Evolutionary conservation across 2,329 filamentous ascomycete genomes (phyloP).

Genomic region (Scedosporium aurantiacum): DNA sequence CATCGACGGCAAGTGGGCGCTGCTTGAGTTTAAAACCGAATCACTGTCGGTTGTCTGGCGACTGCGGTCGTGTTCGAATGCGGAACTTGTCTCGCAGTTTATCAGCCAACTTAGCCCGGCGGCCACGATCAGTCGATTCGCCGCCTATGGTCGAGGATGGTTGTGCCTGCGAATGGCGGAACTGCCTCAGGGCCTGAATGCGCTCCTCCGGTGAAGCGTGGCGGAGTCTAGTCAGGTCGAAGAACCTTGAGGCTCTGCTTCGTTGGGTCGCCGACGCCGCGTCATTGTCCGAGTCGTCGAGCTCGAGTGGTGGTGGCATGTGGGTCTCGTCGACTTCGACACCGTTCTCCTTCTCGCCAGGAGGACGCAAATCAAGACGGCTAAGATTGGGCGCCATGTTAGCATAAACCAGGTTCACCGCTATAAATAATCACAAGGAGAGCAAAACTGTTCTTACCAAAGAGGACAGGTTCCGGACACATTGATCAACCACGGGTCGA

Average conservation of each 20-base stretch:
- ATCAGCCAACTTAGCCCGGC: constrained; percentile 33
- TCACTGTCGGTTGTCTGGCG: background rate
- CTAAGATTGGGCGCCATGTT: constrained; percentile 19
- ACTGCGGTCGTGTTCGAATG: constrained; percentile 35
- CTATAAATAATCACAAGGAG: background rate
- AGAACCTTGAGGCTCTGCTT: constrained; percentile 37
- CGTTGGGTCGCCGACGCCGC: constrained; percentile 22
- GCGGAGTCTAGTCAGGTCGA: constrained; percentile 46
- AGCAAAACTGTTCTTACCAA: constrained; percentile 38
- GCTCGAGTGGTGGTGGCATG: constrained; percentile 29
- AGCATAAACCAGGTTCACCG: background rate
- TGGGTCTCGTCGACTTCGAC: constrained; percentile 10
- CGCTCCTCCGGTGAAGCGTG: constrained; percentile 51
- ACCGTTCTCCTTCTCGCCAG: constrained; percentile 14
- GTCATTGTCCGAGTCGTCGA: constrained; percentile 26
- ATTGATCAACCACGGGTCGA: constrained; percentile 61
- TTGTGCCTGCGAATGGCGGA: constrained; percentile 13
- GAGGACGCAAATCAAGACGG: constrained; percentile 40
- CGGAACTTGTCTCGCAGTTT: constrained; percentile 43
- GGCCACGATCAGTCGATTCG: constrained; percentile 22
- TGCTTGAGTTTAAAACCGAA: background rate
- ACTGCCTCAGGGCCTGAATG: constrained; percentile 45
- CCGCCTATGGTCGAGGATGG: constrained; percentile 12
- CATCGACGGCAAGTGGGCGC: background rate
- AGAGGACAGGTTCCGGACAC: constrained; percentile 59